Conservation (phyloP, 768 basidiomycete genomes). For the Butyriboletus loyo region DNA sequence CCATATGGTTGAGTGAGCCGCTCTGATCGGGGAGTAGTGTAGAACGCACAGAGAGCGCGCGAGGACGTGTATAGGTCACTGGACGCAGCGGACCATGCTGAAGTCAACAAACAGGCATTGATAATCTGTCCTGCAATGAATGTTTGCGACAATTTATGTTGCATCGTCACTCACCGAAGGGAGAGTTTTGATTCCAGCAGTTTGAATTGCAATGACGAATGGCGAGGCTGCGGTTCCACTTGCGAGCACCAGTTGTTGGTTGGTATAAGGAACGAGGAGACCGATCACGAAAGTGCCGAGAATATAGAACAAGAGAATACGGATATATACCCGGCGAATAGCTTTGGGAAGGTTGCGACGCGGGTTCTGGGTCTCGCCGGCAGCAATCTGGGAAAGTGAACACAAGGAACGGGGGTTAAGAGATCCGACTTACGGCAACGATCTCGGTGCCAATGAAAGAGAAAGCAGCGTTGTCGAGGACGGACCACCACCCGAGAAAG, state of each 20-base stretch:
- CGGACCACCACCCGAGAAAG: constrained; percentile 72
- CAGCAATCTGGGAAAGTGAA: constrained; percentile 58
- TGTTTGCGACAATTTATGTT: constrained; percentile 2
- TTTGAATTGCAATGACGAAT: constrained; percentile 87
- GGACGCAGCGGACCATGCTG: constrained; percentile 90
- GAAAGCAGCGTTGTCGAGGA: constrained; percentile 86
- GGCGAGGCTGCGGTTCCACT: constrained; percentile 70
- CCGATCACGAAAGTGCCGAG: constrained; percentile 73
- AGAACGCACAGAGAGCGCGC: constrained; percentile 70
- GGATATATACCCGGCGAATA: constrained; percentile 61
- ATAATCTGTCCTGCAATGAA: constrained; percentile 49
- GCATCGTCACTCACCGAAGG: constrained; percentile 57
- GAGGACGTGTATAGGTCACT: constrained; percentile 90
- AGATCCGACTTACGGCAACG: constrained; percentile 62
- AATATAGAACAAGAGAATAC: constrained; percentile 82
- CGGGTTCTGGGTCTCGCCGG: constrained; percentile 90
- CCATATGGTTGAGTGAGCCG: background rate
- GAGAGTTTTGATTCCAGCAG: constrained; percentile 81
- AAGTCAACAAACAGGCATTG: constrained; percentile 80
- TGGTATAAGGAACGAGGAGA: constrained; percentile 74
- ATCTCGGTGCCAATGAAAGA: constrained; percentile 94
- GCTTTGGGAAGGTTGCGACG: constrained; percentile 58
- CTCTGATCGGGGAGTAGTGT: background rate
- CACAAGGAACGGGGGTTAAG: background rate
- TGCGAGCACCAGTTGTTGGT: constrained; percentile 47